These are phyloP conservation scores for Boletus rex-veris DNA, from an alignment of 768 basidiomycete genomes.

Conservation along the genomic window DNA sequence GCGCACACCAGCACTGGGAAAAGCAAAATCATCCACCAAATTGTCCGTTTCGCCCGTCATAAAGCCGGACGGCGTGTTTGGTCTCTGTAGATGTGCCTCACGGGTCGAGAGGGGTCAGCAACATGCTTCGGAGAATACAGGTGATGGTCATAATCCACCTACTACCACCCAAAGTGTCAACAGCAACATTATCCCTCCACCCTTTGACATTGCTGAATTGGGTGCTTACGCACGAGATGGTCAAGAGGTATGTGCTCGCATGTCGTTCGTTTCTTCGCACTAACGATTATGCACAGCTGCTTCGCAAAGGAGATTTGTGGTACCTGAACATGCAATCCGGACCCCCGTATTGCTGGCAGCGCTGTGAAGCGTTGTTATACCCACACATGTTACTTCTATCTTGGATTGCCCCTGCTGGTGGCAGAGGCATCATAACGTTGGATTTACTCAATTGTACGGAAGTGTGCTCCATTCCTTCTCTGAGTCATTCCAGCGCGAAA, in stretches of 20 bases:
- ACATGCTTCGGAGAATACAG: slow-evolving; percentile 7
- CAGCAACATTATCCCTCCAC: slow-evolving; percentile 38
- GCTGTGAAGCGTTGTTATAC: slow-evolving; percentile 78
- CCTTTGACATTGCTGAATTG: slow-evolving; percentile 47
- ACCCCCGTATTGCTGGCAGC: slow-evolving; percentile 75
- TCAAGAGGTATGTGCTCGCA: slow-evolving; percentile 39
- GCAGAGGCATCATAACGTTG: slow-evolving; percentile 79
- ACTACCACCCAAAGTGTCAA: slow-evolving; percentile 28
- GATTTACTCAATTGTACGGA: slow-evolving; percentile 85
- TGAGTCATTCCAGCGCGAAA: slow-evolving; percentile 71
- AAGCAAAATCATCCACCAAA: slow-evolving; percentile 35
- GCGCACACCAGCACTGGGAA: slow-evolving; percentile 49
- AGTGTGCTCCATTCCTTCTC: slow-evolving; percentile 79
- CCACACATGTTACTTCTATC: slow-evolving; percentile 82
- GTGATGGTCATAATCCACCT: slow-evolving; percentile 9
- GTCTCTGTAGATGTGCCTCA: slow-evolving; percentile 32
- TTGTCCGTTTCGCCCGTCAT: slow-evolving; percentile 38
- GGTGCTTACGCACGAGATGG: slow-evolving; percentile 40
- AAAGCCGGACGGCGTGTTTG: slow-evolving; percentile 30
- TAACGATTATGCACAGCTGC: slow-evolving; percentile 51
- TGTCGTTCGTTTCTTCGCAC: not conserved
- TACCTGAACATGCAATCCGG: slow-evolving; percentile 89
- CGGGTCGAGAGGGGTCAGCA: slow-evolving; percentile 22
- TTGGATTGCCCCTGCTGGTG: slow-evolving; percentile 82
- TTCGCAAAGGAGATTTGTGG: slow-evolving; percentile 83